Base-by-base conservation (phyloP, 2,329 filamentous ascomycete genomes). In the Claviceps sp. region DNA sequence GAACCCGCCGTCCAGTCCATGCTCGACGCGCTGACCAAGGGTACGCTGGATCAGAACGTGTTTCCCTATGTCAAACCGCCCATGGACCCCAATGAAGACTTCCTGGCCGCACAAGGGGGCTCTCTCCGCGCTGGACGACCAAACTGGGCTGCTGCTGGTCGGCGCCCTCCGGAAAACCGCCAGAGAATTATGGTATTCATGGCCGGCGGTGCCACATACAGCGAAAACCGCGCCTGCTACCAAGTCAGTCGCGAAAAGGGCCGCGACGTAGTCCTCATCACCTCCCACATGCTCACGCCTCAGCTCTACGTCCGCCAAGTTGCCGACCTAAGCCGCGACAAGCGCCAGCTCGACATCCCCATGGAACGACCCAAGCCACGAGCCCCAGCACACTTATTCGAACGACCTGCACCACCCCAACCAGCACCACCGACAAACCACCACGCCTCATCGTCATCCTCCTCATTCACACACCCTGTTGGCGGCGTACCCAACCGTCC, bases 151-250 rank as follows among this genome's bases (percentile, higher is more conserved):
- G 87, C 88, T 50, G 84, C 86, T 9, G 83, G 88, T 44, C 77
- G 85, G 46, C 79, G 82, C 73, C 54, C 80, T 75, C 55, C 67
- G 1, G 91, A 97, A 64, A 94, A 90, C 57, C 81, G 85, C 50
- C 93, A 98, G 65, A 82, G 93, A 50, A 78, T 97, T 51, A 86
- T 98, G 54, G 84, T 97, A 16, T 97, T 95, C 65, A 85, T 97
- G 77, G 93, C 91, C 1, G 93, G 93, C 47, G 93, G 93, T 45
- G 93, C 93, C 20, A 97, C 93, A 0, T 95, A 91, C 65, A 89
- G 88, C 5, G 93, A 98, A 69, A 79, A 87, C 37, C 82, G 93
- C 30, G 78, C 83, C 13, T 98, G 93, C 70, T 97, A 97, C 65
- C 88, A 96, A 61, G 72, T 91, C 26, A 85, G 87, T 2, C 77